phyloP scores from a whole-genome alignment of 768 basidiomycete species.

The Hygrocybe punicea region DNA sequence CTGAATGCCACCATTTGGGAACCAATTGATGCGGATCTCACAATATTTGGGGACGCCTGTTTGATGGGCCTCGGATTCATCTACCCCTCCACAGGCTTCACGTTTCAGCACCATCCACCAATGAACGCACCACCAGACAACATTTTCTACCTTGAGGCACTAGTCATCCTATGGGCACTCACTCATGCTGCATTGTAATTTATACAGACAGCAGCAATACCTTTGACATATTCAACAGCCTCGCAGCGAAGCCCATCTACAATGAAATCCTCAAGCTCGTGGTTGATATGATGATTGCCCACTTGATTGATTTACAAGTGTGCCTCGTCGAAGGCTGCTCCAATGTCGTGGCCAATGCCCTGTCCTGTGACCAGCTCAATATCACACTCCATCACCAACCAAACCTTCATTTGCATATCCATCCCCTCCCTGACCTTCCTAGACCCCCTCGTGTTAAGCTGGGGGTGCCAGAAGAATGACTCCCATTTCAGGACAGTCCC shows the following conservation, averaged over 20 bases:
- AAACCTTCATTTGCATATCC: background rate
- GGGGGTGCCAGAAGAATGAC: slow-evolving; percentile 16
- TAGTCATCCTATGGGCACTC: slow-evolving; percentile 16
- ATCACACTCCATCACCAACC: background rate
- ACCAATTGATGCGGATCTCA: slow-evolving; percentile 7
- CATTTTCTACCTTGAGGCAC: slow-evolving; percentile 26
- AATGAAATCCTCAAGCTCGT: slow-evolving; percentile 11
- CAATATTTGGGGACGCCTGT: slow-evolving; percentile 25
- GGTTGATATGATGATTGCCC: slow-evolving; percentile 13
- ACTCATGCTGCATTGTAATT: slow-evolving; percentile 13
- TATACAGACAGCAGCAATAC: slow-evolving; percentile 26
- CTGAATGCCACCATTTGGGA: slow-evolving; percentile 20
- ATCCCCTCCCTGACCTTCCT: slow-evolving; percentile 18
- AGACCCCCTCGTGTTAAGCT: too few species aligned
- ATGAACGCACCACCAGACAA: background rate
- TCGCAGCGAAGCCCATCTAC: too few species aligned
- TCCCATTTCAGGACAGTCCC: slow-evolving; percentile 4
- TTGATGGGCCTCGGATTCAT: too few species aligned
- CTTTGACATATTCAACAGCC: slow-evolving; percentile 23
- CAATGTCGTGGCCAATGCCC: slow-evolving; percentile 19
- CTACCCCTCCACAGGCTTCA: slow-evolving; percentile 5
- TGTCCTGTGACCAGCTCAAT: slow-evolving; percentile 5
- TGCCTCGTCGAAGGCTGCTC: slow-evolving; percentile 11
- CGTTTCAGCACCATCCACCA: slow-evolving; percentile 11
- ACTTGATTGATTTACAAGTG: slow-evolving; percentile 11